A percentile compares a stretch with the other conserved stretches of the same genome.
Conservation (phyloP, 495 filamentous ascomycete genomes). For the Talaromyces trachyspermus region DNA sequence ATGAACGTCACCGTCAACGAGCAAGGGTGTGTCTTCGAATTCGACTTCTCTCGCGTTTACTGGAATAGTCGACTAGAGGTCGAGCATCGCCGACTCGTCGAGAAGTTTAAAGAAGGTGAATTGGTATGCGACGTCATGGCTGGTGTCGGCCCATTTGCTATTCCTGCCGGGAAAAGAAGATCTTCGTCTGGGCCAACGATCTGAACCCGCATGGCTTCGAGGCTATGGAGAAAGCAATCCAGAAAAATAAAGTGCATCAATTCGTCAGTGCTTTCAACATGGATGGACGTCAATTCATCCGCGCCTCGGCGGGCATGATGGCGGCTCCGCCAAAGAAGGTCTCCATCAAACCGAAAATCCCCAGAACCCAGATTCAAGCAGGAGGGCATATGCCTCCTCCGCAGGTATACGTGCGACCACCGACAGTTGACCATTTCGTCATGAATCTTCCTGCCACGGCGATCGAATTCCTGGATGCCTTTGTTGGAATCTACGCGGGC, state of each 20-base stretch:
- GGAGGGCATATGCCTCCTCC: constrained; percentile 20
- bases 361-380: constrained; percentile 15
- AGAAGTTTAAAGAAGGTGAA: constrained; percentile 72
- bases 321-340: constrained; percentile 12
- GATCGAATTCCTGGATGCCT: constrained; percentile 76
- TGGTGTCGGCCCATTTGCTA: constrained; percentile 89
- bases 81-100: constrained; percentile 76
- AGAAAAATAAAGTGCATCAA: constrained; percentile 67
- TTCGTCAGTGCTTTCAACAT: constrained; percentile 73
- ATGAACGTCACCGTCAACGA: constrained; percentile 67
- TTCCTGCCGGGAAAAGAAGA: constrained; percentile 83
- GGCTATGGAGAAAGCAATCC: constrained; percentile 60
- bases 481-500: constrained; percentile 71
- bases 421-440: constrained; percentile 78
- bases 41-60: constrained; percentile 73
- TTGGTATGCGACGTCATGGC: constrained; percentile 97
- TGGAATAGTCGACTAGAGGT: constrained; percentile 90
- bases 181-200: constrained; percentile 97
- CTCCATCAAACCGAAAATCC: constrained; percentile 29
- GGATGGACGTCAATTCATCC: constrained; percentile 79
- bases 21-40: constrained; percentile 41
- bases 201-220: constrained; percentile 83
- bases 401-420: constrained; percentile 48
- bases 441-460: constrained; percentile 95
- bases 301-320: constrained; percentile 44